Base-by-base conservation (phyloP, 192 early-diverging fungal species). In the Umbelopsis sp. region DNA sequence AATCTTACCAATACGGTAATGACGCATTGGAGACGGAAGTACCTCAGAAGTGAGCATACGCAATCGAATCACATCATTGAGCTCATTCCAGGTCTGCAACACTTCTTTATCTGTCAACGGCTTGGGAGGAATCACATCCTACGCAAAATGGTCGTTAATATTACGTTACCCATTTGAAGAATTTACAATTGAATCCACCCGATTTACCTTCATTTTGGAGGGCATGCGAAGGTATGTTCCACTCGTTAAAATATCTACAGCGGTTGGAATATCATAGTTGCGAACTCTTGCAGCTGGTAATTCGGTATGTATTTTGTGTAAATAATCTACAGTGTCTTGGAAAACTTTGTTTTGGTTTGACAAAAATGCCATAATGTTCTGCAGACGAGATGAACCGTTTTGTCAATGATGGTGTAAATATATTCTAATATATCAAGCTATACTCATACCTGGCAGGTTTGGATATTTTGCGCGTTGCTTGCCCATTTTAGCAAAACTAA, bases 211-310 rank as follows among this genome's bases (percentile, higher is more conserved):
- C 32, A 95, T 90, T 34, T 88, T 87, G 3, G 79, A 75, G 1
- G 95, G 95, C 66, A 97, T 82, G 5, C 91, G 85, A 54, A 90
- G 88, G 71, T 95, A 97, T 24, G 86, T 85, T 44, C 95, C 93
- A 5, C 91, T 91, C 5, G 92, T 93, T 54, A 97, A 84, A 20
- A 97, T 90, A 72, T 96, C 94, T 10, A 95, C 85, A 0, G 94
- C 93, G 22, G 91, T 95, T 32, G 80, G 71, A 25, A 97, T 85
- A 76, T 97, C 95, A 68, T 88, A 94, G 81, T 89, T 91, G 29
- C 92, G 86, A 70, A 92, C 88, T 41, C 93, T 74, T 12, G 77
- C 82, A 49, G 66, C 70, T 29, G 78, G 72, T 65, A 88, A 56
- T 34, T 79, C 76, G 9, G 36, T 49, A 43, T 88, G 77, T 32